phyloP scores from a whole-genome alignment of 169 alveolate species.

The Plasmodium chabaudi region DNA sequence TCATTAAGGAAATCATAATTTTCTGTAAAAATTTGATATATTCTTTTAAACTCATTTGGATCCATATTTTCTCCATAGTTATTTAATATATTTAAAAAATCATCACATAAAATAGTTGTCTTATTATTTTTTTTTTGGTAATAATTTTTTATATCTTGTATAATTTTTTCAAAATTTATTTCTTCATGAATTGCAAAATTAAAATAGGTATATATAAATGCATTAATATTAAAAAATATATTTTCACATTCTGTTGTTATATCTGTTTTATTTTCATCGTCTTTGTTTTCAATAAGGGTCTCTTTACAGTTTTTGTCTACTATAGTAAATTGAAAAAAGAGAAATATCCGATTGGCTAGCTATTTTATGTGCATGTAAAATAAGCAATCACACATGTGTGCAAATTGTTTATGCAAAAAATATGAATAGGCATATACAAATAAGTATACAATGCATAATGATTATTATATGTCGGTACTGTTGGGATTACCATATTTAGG shows the following conservation, averaged over 20 bases:
- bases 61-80: slow-evolving; percentile 73
- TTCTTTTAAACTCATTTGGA: slow-evolving; percentile 51
- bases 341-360: too few species aligned
- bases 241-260: slow-evolving; percentile 55
- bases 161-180: slow-evolving; percentile 21
- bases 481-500: too few species aligned
- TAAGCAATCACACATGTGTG: too few species aligned
- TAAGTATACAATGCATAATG: not conserved
- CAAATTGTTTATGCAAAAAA: not conserved
- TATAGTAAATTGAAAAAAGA: too few species aligned
- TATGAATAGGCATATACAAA: not conserved
- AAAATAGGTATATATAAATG: slow-evolving; percentile 72
- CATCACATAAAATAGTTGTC: slow-evolving; percentile 20
- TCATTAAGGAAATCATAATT: slow-evolving; percentile 25
- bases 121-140: slow-evolving; percentile 33
- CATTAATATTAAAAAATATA: slow-evolving; percentile 71
- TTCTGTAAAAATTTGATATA: slow-evolving; percentile 74
- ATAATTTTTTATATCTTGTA: slow-evolving; percentile 42
- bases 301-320: not conserved
- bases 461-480: too few species aligned
- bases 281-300: slow-evolving; percentile 11
- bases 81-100: slow-evolving; percentile 43
- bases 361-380: too few species aligned
- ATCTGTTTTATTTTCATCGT: slow-evolving; percentile 15
- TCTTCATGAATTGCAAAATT: slow-evolving; percentile 38